These are phyloP conservation scores for Tuber aestivum DNA, from an alignment of 495 filamentous ascomycete genomes.

Conservation along the genomic window DNA sequence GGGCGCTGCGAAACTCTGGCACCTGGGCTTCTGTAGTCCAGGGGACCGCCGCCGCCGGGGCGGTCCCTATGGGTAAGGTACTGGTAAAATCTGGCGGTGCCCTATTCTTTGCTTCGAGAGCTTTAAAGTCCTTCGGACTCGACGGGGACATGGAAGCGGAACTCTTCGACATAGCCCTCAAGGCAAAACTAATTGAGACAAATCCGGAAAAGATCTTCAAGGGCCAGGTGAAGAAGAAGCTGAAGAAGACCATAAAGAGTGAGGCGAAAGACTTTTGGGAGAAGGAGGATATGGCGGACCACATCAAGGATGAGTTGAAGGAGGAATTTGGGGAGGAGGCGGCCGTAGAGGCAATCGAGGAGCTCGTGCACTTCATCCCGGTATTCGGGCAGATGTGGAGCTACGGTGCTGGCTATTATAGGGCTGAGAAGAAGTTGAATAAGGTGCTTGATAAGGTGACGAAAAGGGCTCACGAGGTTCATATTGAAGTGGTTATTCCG, in stretches of 20 bases:
- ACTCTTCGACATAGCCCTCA: not conserved
- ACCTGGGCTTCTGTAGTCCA: not conserved
- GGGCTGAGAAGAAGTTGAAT: not conserved
- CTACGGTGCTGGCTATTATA: not conserved
- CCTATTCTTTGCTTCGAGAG: not conserved
- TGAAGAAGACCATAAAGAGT: not conserved
- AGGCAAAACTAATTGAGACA: not conserved
- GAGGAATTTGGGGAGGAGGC: not conserved
- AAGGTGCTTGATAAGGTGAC: not conserved
- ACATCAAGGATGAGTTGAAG: not conserved
- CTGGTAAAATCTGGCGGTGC: not conserved
- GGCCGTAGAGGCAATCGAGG: not conserved
- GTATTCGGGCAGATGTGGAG: not conserved
- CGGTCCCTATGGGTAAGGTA: not conserved
- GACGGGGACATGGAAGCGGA: not conserved
- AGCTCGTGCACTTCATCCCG: not conserved
- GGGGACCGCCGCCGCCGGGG: not conserved
- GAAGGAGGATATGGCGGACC: not conserved
- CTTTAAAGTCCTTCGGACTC: slow-evolving; percentile 2
- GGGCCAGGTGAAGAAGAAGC: not conserved
- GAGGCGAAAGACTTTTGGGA: not conserved
- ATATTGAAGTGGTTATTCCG: not conserved
- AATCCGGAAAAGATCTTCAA: not conserved
- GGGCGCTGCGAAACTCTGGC: not conserved
- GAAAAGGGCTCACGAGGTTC: not conserved